Evolutionary conservation across 176 grass and related monocot species (phyloP).

Genomic region (Oryza meyeriana): DNA sequence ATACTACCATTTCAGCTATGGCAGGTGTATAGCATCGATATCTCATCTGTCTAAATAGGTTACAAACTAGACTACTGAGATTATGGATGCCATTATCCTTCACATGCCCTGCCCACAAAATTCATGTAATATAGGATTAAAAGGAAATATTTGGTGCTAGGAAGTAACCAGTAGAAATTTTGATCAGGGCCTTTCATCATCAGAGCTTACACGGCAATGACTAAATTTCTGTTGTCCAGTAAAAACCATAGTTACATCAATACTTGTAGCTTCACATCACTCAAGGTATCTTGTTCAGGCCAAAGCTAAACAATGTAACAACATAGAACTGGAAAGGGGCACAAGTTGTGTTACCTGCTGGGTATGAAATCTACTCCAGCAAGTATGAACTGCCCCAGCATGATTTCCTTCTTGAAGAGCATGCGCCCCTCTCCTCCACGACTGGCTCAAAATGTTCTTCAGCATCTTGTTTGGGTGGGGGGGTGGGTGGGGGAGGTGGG

Average conservation of each 20-base stretch:
- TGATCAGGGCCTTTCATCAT: background rate
- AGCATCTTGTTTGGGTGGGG: slow-evolving; percentile 22
- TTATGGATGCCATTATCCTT: background rate
- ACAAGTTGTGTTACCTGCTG: slow-evolving; percentile 32
- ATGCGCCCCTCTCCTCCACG: slow-evolving; percentile 43
- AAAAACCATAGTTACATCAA: background rate
- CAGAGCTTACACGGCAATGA: background rate
- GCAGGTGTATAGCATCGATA: background rate
- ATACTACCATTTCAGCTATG: background rate
- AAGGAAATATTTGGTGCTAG: background rate
- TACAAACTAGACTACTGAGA: background rate
- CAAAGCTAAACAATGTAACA: background rate
- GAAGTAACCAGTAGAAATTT: no score
- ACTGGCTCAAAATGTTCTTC: slow-evolving; percentile 39
- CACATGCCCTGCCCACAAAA: background rate
- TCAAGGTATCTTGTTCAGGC: background rate
- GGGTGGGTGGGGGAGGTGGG: background rate
- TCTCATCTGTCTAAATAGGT: background rate
- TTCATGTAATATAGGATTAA: background rate
- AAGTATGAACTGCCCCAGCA: slow-evolving; percentile 28
- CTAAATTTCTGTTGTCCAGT: background rate
- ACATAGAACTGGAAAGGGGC: background rate
- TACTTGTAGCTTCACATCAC: background rate
- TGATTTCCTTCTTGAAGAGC: background rate
- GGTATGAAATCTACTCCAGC: slow-evolving; percentile 43